These are phyloP conservation scores for Fusarium citri DNA, from an alignment of 2,329 filamentous ascomycete species.

Conservation along the genomic window DNA sequence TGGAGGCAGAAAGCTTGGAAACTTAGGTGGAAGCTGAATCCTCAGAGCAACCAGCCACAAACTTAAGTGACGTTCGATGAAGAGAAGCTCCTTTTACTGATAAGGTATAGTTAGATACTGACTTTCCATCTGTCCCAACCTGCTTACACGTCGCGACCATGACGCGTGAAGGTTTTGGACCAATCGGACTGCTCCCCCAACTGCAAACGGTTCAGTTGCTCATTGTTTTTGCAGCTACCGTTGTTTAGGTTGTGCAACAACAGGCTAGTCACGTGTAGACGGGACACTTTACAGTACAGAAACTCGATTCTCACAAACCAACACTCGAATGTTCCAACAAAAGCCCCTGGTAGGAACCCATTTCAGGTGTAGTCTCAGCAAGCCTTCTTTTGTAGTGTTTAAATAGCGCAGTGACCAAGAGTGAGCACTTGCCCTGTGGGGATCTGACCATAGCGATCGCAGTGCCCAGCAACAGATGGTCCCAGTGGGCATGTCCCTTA, in stretches of 20 bases:
- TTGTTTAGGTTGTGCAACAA: not conserved
- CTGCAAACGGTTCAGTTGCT: constrained; percentile 29
- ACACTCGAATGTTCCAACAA: constrained; percentile 20
- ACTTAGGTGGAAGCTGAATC: constrained; percentile 6
- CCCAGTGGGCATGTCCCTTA: constrained; percentile 38
- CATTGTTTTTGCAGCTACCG: constrained; percentile 9
- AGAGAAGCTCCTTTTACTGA: not conserved
- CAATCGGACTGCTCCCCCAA: constrained; percentile 39
- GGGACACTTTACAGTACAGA: not conserved
- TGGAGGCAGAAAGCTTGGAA: constrained; percentile 27
- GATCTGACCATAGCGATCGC: constrained; percentile 15
- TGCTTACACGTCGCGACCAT: constrained; percentile 41
- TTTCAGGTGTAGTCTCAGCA: constrained; percentile 27
- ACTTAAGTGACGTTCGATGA: constrained; percentile 7
- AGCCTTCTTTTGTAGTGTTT: constrained; percentile 29
- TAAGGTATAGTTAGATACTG: not conserved
- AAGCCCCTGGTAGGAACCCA: constrained; percentile 1
- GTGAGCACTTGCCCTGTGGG: constrained; percentile 22
- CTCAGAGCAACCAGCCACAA: constrained; percentile 23
- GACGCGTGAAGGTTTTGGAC: constrained; percentile 40
- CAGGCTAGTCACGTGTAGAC: constrained; percentile 36
- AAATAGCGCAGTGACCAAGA: constrained; percentile 32
- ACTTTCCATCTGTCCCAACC: not conserved
- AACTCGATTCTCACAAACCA: constrained; percentile 2
- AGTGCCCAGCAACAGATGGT: constrained; percentile 31